A percentile compares a stretch with the other conserved stretches of the same genome.
phyloP scores from a whole-genome alignment of 2,329 filamentous ascomycete species.

The Ophiostoma montium region DNA sequence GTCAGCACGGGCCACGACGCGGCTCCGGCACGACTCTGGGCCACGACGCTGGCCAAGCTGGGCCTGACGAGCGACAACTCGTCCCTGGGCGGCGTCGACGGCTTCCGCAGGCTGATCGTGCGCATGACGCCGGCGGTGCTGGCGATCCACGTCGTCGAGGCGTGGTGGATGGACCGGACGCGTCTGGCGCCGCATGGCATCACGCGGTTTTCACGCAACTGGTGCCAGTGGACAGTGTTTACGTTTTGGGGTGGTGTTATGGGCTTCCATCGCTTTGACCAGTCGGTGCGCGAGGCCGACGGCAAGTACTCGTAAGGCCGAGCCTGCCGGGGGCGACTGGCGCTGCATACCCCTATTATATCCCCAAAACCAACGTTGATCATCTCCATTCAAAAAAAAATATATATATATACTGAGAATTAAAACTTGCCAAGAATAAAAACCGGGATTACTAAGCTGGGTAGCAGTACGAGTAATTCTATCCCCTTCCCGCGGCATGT shows the following conservation, averaged over 20 bases:
- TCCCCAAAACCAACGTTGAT: no score
- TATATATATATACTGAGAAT: no score
- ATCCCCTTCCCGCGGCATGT: not conserved
- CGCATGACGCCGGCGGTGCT: conserved; percentile 45
- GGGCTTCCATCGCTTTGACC: conserved; percentile 36
- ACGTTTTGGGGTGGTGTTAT: conserved; percentile 40
- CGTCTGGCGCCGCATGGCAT: conserved; percentile 35
- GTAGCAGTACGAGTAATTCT: not conserved
- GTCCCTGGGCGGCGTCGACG: conserved; percentile 22
- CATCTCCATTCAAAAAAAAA: no score
- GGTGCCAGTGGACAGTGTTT: conserved; percentile 40
- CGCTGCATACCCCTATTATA: no score
- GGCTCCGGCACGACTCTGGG: conserved; percentile 35
- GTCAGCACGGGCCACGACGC: conserved; percentile 34
- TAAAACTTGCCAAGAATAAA: no score
- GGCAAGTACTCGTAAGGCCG: no score
- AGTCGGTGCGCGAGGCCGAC: not conserved
- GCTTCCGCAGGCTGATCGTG: conserved; percentile 45
- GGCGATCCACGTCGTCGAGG: conserved; percentile 51
- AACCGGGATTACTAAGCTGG: no score
- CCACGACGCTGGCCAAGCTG: conserved; percentile 1
- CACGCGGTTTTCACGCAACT: conserved; percentile 28
- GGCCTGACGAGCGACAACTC: not conserved
- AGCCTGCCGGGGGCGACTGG: no score
- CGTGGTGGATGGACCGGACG: conserved; percentile 34